These are phyloP conservation scores for Lactarius tabidus DNA, from an alignment of 768 basidiomycete species.

Conservation along the genomic window DNA sequence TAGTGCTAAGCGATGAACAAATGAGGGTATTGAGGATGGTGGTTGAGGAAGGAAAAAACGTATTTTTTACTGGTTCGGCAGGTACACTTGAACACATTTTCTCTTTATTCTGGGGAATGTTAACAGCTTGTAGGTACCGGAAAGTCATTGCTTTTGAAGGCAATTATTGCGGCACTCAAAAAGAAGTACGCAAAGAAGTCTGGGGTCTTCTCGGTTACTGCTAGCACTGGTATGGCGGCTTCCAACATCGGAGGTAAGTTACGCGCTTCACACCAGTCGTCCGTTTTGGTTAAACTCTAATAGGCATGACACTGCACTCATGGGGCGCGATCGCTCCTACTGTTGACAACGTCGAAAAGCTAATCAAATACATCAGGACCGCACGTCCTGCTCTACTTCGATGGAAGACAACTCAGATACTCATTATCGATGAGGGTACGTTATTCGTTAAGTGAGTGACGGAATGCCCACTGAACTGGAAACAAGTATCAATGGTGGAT, in stretches of 20 bases:
- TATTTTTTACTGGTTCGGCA: slow-evolving; percentile 70
- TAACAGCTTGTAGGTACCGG: slow-evolving; percentile 49
- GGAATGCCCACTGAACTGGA: background rate
- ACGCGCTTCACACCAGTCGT: slow-evolving; percentile 29
- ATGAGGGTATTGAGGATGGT: slow-evolving; percentile 46
- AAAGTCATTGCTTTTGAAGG: slow-evolving; percentile 55
- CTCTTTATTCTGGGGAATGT: background rate
- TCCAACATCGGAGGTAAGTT: slow-evolving; percentile 60
- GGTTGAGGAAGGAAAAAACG: slow-evolving; percentile 52
- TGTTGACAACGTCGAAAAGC: slow-evolving; percentile 40
- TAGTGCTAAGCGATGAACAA: slow-evolving; percentile 54
- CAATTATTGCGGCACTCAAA: slow-evolving; percentile 51
- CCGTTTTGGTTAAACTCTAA: slow-evolving; percentile 16
- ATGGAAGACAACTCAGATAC: slow-evolving; percentile 54
- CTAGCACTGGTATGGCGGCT: slow-evolving; percentile 62
- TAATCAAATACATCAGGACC: slow-evolving; percentile 47
- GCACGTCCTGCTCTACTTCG: slow-evolving; percentile 52
- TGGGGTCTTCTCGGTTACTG: slow-evolving; percentile 51
- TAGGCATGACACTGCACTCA: slow-evolving; percentile 58
- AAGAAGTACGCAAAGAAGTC: slow-evolving; percentile 42
- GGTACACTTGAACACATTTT: slow-evolving; percentile 37
- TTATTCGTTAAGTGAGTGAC: no score
- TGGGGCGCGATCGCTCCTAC: slow-evolving; percentile 59
- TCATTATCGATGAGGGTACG: slow-evolving; percentile 64
- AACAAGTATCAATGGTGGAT: slow-evolving; percentile 68